Evolutionary conservation across 2,329 filamentous ascomycete species (phyloP), one percentile per base, ranked within the genome.

Genomic region (Colletotrichum musae): DNA sequence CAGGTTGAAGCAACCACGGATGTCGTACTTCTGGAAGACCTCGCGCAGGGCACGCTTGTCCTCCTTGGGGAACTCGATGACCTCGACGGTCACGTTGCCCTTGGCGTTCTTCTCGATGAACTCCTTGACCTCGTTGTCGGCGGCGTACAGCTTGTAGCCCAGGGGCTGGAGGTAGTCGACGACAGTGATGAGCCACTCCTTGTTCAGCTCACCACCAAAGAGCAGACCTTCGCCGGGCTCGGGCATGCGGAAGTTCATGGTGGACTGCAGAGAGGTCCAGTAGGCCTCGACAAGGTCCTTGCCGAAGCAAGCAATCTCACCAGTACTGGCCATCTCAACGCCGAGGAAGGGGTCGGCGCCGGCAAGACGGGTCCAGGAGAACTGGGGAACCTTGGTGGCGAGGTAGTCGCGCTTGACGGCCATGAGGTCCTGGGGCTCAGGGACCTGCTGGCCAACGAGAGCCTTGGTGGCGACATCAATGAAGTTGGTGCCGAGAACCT

Each of bases 161-260:
- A 98, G 91, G 60, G 95, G 95, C 39, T 92, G 87, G 59, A 99
- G 86, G 83, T 94, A 95, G 81, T 97, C 91, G 72, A 96, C 93
- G 70, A 98, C 92, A 77, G 89, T 88, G 70, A 91, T 89, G 67
- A 99, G 88, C 82, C 90, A 90, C 70, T 91, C 81, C 81, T 91
- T 92, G 74, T 85, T 86, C 70, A 90, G 84, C 79, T 98, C 94
- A 75, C 96, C 96, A 73, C 96, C 96, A 73, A 99, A 94, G 61
- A 99, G 91, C 68, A 99, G 91, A 84, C 96, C 95, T 87, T 98
- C 94, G 73, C 96, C 96, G 61, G 94, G 93, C 81, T 97, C 92
- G 51, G 96, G 96, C 77, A 98, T 89, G 75, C 95, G 94, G 93
- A 98, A 98, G 90, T 98, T 99, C 95, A 98, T 99, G 76, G 94